Conservation (phyloP, 371 early-diverging fungal genomes). For the Chytridium lagenaria region DNA sequence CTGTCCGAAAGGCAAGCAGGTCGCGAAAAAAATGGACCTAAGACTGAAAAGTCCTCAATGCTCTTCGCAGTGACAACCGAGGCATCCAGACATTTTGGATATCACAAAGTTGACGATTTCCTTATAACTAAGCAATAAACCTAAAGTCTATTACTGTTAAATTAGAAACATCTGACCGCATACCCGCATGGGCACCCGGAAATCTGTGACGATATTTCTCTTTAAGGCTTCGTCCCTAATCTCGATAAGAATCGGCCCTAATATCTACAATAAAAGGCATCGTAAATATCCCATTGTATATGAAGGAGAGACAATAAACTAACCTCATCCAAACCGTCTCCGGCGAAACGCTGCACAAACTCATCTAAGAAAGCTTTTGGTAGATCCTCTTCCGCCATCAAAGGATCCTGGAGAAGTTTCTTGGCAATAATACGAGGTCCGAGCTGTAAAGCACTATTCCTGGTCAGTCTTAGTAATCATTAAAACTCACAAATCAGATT, state of each 20-base stretch:
- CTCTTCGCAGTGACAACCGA: conserved; percentile 55
- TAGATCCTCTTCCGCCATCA: conserved; percentile 33
- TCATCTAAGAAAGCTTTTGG: conserved; percentile 47
- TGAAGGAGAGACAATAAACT: conserved; percentile 1
- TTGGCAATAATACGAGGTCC: conserved; percentile 49
- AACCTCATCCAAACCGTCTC: conserved; percentile 45
- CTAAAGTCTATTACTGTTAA: conserved; percentile 48
- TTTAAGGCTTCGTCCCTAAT: too few species aligned
- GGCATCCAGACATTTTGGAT: conserved; percentile 70
- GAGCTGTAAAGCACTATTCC: conserved; percentile 23
- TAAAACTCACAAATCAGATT: conserved; percentile 60
- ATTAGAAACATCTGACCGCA: too few species aligned
- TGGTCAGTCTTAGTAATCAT: background rate
- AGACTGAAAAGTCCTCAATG: conserved; percentile 69
- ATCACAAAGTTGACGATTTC: conserved; percentile 42
- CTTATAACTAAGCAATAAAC: conserved; percentile 56
- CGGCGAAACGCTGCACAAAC: conserved; percentile 60
- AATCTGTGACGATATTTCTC: too few species aligned
- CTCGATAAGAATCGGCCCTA: too few species aligned
- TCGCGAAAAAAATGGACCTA: conserved; percentile 77
- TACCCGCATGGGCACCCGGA: too few species aligned
- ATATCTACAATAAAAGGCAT: too few species aligned
- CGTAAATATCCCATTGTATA: too few species aligned
- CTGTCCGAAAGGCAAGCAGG: conserved; percentile 59
- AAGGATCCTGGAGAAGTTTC: conserved; percentile 42